Evolutionary conservation across 768 basidiomycete genomes (phyloP).

Genomic region (Fomitopsis serialis): DNA sequence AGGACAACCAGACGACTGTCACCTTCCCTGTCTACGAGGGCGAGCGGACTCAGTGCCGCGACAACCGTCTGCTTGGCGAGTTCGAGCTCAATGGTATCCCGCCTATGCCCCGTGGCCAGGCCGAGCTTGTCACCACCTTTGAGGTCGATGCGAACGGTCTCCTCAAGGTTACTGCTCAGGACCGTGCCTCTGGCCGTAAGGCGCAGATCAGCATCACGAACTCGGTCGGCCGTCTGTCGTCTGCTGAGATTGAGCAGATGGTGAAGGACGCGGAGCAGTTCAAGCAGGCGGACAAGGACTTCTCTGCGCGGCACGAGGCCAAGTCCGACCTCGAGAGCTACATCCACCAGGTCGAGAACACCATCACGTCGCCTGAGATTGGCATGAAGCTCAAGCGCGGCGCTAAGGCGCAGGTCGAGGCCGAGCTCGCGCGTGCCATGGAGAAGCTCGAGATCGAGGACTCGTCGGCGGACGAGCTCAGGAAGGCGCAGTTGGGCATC

Average conservation of each 20-base stretch:
- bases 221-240: constrained; percentile 97
- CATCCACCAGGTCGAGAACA: constrained; percentile 94
- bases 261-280: constrained; percentile 99
- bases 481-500: constrained; percentile 91
- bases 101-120: constrained; percentile 98
- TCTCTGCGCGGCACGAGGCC: constrained; percentile 95
- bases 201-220: constrained; percentile 99
- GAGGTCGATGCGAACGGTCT: constrained; percentile 99
- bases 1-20: constrained; percentile 99
- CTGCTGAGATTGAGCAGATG: constrained; percentile 99
- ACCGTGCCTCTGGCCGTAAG: constrained; percentile 98
- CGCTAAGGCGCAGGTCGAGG: constrained; percentile 90
- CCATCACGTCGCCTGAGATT: constrained; percentile 94
- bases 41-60: constrained; percentile 98
- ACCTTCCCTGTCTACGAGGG: constrained; percentile 99
- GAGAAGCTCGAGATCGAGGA: constrained; percentile 99
- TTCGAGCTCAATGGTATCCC: constrained; percentile 99
- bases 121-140: constrained; percentile 98
- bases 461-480: constrained; percentile 88
- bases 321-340: constrained; percentile 98
- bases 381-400: constrained; percentile 99
- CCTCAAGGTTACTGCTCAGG: constrained; percentile 96
- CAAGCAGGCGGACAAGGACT: constrained; percentile 96
- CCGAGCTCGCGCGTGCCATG: constrained; percentile 94
- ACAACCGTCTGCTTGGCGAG: constrained; percentile 98